Conservation (phyloP, 1,284 basidiomycete genomes). For the Cutaneotrichosporon mucoides region DNA sequence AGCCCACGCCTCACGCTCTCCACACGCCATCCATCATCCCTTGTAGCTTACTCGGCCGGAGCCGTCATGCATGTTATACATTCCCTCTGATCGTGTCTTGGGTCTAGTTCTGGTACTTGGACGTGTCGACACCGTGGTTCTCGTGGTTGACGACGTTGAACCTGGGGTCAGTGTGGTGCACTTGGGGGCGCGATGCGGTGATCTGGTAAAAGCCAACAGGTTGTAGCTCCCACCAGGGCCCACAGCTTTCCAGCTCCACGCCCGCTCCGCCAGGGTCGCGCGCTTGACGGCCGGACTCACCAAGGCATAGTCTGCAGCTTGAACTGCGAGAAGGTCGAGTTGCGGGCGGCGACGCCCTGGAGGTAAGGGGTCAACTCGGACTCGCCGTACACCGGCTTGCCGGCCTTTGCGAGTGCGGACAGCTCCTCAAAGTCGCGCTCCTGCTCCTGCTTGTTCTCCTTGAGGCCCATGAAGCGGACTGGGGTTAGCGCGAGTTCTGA, state of each 20-base stretch:
- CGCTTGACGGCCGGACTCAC: conserved; percentile 55
- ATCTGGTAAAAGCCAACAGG: too few relatives aligned
- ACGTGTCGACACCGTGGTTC: conserved; percentile 75
- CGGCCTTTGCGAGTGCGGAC: conserved; percentile 63
- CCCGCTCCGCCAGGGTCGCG: too few relatives aligned
- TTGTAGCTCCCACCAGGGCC: too few relatives aligned
- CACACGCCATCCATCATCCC: neutral
- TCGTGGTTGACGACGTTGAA: conserved; percentile 89
- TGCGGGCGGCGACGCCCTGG: conserved; percentile 81
- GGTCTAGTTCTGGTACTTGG: conserved; percentile 59
- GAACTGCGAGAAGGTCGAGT: conserved; percentile 87
- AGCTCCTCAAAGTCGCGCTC: conserved; percentile 72
- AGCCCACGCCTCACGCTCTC: too few relatives aligned
- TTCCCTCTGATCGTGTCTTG: neutral
- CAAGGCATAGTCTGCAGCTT: conserved; percentile 61
- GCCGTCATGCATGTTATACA: conserved; percentile 20
- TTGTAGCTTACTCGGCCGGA: neutral
- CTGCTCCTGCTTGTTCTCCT: conserved; percentile 82
- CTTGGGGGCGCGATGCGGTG: too few relatives aligned
- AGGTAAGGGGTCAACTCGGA: conserved; percentile 80
- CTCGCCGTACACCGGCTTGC: conserved; percentile 78
- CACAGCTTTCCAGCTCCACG: too few relatives aligned
- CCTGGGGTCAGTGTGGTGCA: conserved; percentile 52
- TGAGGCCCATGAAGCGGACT: conserved; percentile 98
- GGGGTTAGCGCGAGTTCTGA: conserved; percentile 7